Evolutionary conservation across 345 rosid species (phyloP).

Genomic region (Euphorbia tirucalli): DNA sequence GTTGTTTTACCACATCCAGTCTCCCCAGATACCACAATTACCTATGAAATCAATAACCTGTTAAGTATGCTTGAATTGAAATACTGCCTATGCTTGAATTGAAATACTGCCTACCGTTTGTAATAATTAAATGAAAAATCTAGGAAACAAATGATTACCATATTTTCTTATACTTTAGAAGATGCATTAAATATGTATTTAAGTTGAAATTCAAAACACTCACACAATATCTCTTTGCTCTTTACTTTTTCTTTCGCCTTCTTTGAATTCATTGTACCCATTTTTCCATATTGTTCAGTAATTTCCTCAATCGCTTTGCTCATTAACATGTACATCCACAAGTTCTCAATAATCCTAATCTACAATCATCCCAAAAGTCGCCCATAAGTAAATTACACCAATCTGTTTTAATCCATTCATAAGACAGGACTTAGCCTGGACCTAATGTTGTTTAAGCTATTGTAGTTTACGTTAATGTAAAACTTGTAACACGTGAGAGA

Average conservation of each 20-base stretch:
- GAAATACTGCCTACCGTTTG: not conserved
- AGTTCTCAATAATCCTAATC: not conserved
- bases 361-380: not conserved
- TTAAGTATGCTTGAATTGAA: not conserved
- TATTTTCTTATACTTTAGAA: not conserved
- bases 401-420: not conserved
- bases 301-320: not conserved
- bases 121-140: not conserved
- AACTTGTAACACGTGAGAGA: not conserved
- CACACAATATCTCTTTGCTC: not conserved
- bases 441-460: not conserved
- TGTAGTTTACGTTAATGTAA: not conserved
- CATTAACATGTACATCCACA: not conserved
- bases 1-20: slow-evolving; percentile 99
- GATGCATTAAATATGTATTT: not conserved
- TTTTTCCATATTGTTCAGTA: no score
- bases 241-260: not conserved
- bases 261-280: no score
- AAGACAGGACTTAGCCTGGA: not conserved
- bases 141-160: not conserved
- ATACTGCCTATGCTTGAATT: not conserved
- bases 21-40: slow-evolving; percentile 94
- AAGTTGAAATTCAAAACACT: not conserved
- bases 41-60: slow-evolving; percentile 41
- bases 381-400: no score